Percentiles rank a stretch among this genome's conserved stretches.
Conservation (phyloP, 2,329 filamentous ascomycete genomes). For the Lachnellula cervina region DNA sequence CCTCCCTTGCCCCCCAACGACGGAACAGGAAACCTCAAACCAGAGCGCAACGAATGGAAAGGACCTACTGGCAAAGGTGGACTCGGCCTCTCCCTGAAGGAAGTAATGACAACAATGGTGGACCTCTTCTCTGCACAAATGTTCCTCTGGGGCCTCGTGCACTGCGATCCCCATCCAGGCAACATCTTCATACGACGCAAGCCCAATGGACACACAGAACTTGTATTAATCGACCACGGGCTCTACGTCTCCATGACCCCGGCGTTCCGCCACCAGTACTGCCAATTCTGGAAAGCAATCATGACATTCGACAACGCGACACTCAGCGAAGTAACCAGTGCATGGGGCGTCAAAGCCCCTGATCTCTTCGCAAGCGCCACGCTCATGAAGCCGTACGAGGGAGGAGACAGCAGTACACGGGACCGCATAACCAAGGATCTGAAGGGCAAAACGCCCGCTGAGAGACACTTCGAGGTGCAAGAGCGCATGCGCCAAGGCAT, state of each 20-base stretch:
- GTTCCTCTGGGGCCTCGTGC: slow-evolving; percentile 92
- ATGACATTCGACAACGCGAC: slow-evolving; percentile 89
- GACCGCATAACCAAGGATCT: slow-evolving; percentile 51
- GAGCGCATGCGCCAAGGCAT: slow-evolving; percentile 61
- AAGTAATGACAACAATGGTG: slow-evolving; percentile 95
- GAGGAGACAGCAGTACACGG: slow-evolving; percentile 68
- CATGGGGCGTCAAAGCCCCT: slow-evolving; percentile 84
- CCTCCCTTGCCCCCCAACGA: slow-evolving; percentile 40
- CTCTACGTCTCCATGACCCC: slow-evolving; percentile 90
- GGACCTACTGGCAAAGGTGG: slow-evolving; percentile 70
- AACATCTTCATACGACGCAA: slow-evolving; percentile 93
- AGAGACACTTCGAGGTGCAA: slow-evolving; percentile 71
- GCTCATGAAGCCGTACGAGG: slow-evolving; percentile 83
- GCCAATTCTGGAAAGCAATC: slow-evolving; percentile 86
- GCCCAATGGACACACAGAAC: slow-evolving; percentile 75
- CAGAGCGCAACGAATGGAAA: slow-evolving; percentile 73
- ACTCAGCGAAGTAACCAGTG: slow-evolving; percentile 63
- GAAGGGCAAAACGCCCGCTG: slow-evolving; percentile 48
- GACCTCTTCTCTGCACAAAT: slow-evolving; percentile 97
- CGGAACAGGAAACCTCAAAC: slow-evolving; percentile 63
- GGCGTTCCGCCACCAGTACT: slow-evolving; percentile 80
- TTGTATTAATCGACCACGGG: slow-evolving; percentile 95
- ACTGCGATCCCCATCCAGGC: slow-evolving; percentile 95
- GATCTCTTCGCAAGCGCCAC: slow-evolving; percentile 92
- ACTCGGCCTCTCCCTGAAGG: slow-evolving; percentile 73